Evolutionary conservation across 129 eudicot genomes (phyloP).

Genomic region (Erigeron canadensis): DNA sequence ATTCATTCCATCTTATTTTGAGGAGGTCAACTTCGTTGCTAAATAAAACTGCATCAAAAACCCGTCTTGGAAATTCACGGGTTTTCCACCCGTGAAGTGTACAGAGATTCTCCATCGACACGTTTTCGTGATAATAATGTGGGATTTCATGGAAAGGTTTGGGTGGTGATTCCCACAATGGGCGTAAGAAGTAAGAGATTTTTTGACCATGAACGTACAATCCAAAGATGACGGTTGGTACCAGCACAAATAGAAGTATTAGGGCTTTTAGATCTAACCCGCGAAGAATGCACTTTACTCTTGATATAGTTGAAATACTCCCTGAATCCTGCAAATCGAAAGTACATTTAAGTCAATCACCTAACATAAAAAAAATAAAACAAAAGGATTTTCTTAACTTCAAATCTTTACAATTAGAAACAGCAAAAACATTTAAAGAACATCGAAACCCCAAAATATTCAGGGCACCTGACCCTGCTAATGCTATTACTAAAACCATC

Average conservation of each 20-base stretch:
- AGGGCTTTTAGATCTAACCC: slow-evolving; percentile 69
- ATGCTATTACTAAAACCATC: no score
- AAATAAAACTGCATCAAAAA: slow-evolving; percentile 82
- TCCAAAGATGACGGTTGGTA: slow-evolving; percentile 47
- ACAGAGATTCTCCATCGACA: slow-evolving; percentile 79
- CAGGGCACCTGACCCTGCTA: no score
- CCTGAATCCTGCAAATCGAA: slow-evolving; percentile 58
- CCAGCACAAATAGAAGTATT: slow-evolving; percentile 53
- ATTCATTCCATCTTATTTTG: slow-evolving; percentile 73
- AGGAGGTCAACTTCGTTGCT: slow-evolving; percentile 83
- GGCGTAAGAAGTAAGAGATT: slow-evolving; percentile 75
- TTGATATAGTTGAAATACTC: slow-evolving; percentile 40
- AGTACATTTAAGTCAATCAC: slow-evolving; percentile 19
- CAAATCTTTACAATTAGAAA: not conserved
- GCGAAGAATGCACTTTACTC: slow-evolving; percentile 64
- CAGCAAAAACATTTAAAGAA: not conserved
- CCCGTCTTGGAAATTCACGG: slow-evolving; percentile 84
- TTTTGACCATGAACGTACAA: slow-evolving; percentile 70
- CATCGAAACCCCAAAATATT: no score
- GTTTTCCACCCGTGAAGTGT: slow-evolving; percentile 92
- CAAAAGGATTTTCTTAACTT: not conserved
- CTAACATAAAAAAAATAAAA: not conserved
- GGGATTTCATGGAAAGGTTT: slow-evolving; percentile 79
- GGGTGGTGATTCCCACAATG: slow-evolving; percentile 89
- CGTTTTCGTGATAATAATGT: slow-evolving; percentile 83